Base-by-base conservation (phyloP, 768 basidiomycete genomes). In the Termitomyces sp. region DNA sequence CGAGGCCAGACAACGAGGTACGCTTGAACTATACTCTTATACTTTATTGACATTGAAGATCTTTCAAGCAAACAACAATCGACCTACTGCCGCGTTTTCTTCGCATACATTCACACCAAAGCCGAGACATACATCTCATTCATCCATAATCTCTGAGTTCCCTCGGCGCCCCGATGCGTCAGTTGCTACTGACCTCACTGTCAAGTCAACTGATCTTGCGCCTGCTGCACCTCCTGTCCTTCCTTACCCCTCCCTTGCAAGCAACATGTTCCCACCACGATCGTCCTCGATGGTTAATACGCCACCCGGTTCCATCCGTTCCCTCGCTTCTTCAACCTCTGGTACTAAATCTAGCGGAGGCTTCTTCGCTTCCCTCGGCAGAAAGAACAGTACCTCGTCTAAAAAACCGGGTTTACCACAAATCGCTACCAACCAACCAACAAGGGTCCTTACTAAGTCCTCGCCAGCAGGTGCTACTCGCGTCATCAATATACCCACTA, bases 151-250 rank as follows among this genome's bases (percentile, higher is more conserved):
- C 15, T 89, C 90, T 4, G 87, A 89, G 0, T 93, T 93, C 69
- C 89, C 91, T 15, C 79, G 80, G 28, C 84, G 91, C 30, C 75
- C 84, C n/a, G 91, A 93, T 63, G 88, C 91, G 10, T 84, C 82
- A 55, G 75, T 77, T 26, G 91, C 91, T 6, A 91, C 90, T 3
- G 91, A 93, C 67, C 77, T 93, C 12, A 76, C 84, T 4, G 64
- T 70, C 37, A 69, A 69, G 71, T 51, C 72, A 55, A 54, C 71
- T 63, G 83, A 87, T 62, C 66, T 79, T 54, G 73, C 76, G 14
- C 76, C 86, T n/a, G 79, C 75, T 53, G 70, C 77, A 8, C 82
- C 83, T 0, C 82, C 86, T 0, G 66, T 78, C 5, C 78, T 93
- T 40, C 91, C 91, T 3, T 93, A 93, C 64, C 91, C 90, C 3